Conservation (phyloP, 805 yeast species). For the Starmera pachycereana region DNA sequence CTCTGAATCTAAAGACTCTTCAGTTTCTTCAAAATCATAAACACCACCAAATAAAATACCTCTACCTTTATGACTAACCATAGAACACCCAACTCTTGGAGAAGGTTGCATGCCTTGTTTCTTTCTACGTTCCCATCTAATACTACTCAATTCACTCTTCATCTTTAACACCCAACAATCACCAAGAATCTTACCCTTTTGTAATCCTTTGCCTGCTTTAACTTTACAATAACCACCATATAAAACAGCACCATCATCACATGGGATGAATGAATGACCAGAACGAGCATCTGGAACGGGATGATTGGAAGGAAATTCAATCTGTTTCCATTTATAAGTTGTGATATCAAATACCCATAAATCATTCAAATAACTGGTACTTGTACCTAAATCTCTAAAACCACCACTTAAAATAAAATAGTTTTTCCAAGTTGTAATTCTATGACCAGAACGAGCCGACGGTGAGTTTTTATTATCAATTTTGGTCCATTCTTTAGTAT, state of each 20-base stretch:
- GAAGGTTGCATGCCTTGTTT: slow-evolving; percentile 88
- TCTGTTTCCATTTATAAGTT: slow-evolving; percentile 82
- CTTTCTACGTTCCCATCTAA: slow-evolving; percentile 83
- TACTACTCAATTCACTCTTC: slow-evolving; percentile 64
- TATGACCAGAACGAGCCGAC: slow-evolving; percentile 82
- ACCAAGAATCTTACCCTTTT: slow-evolving; percentile 79
- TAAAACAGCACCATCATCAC: slow-evolving; percentile 69
- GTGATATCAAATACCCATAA: slow-evolving; percentile 90
- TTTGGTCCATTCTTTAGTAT: slow-evolving; percentile 82
- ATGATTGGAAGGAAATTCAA: slow-evolving; percentile 76
- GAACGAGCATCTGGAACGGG: slow-evolving; percentile 84
- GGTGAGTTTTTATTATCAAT: slow-evolving; percentile 72
- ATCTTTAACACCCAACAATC: slow-evolving; percentile 85
- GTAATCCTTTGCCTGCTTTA: slow-evolving; percentile 79
- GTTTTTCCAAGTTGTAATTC: slow-evolving; percentile 89
- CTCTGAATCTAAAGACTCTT: slow-evolving; percentile 76
- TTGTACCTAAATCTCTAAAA: slow-evolving; percentile 78
- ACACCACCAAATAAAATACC: slow-evolving; percentile 95
- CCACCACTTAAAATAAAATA: slow-evolving; percentile 84
- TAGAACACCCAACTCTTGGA: slow-evolving; percentile 89
- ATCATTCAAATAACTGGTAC: slow-evolving; percentile 76
- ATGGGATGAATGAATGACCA: slow-evolving; percentile 81
- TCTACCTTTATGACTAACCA: slow-evolving; percentile 83
- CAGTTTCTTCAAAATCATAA: slow-evolving; percentile 89
- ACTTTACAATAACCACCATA: slow-evolving; percentile 95